Percentiles rank a stretch among this genome's conserved stretches.
These are phyloP conservation scores for Oryza brachyantha DNA, from an alignment of 176 grass and related monocot genomes.

Conservation along the genomic window DNA sequence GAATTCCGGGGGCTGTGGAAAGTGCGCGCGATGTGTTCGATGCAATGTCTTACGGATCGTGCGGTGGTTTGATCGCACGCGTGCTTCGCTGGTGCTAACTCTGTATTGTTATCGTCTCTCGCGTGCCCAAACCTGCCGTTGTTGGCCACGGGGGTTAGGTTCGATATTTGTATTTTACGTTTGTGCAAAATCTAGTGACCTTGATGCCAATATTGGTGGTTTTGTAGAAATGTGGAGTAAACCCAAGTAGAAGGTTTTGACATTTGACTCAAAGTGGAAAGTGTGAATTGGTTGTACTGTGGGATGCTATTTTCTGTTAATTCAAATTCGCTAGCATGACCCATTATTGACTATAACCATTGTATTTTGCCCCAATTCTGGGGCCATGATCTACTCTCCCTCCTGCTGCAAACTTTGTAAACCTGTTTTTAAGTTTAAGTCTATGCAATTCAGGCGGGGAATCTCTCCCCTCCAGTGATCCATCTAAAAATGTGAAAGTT, in stretches of 20 bases:
- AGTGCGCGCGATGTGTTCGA: slow-evolving; percentile 5
- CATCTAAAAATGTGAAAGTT: background rate
- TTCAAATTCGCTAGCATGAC: background rate
- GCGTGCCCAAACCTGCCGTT: background rate
- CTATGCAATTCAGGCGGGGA: no score
- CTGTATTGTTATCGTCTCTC: background rate
- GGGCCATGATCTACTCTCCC: no score
- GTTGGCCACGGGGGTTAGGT: background rate
- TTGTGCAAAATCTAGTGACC: background rate
- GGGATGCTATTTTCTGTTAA: background rate
- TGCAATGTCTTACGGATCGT: background rate
- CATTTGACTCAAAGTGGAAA: background rate
- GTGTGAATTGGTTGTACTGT: background rate
- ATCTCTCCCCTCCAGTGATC: no score
- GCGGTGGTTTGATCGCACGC: background rate
- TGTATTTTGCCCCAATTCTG: no score
- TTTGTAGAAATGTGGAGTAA: background rate
- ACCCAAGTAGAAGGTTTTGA: background rate
- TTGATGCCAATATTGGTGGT: background rate
- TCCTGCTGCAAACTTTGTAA: no score
- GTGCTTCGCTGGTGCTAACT: background rate
- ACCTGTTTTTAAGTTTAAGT: no score
- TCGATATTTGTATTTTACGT: background rate
- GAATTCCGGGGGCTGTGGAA: background rate
- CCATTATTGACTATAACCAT: no score